Base-by-base conservation (phyloP, 1,284 basidiomycete genomes). In the Trichosporon coremiiforme region DNA sequence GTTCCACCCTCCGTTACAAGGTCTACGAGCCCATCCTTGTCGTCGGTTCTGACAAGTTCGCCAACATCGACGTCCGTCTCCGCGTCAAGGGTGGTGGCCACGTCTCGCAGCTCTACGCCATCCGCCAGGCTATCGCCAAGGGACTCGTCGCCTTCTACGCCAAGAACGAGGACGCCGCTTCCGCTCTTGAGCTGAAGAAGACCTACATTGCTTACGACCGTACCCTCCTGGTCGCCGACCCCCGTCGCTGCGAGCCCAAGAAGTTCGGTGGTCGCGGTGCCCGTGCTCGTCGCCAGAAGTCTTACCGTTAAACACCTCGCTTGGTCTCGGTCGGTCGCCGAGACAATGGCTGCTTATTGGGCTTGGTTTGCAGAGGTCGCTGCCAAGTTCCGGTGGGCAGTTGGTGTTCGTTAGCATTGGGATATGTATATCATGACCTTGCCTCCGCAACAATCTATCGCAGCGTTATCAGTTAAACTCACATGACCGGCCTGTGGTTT, bases 11-110 rank as follows among this genome's bases (percentile, higher is more conserved):
- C 78, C 94, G 96, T 79, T 90, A 95, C 87, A 99, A 99, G 89
- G 90, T 98, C 79, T 99, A 98, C 87, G 96, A 99, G 86, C 91
- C 94, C 74, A 87, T 97, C 82, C 90, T 97, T 76, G 91, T 95
- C 71, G 90, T 90, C 70, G 92, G 93, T 76, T 90, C 93, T 82
- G 94, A 95, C 70, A 88, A 90, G 69, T 93, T 96, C 82, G 85
- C 87, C 72, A 86, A 87, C 76, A 87, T 99, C 80, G 96, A 99
- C 87, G 95, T 99, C 86, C 94, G 96, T 78, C 93, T 99, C 72
- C 93, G 95, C 70, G 97, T 98, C 77, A 96, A 95, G 86, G 97
- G 97, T 86, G 97, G 97, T 90, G 97, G 97, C 86, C 96, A 98
- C 88, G 95, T 94, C 75, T 98, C 96, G 73, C 97, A 99, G 86